Percentiles rank a stretch among this genome's conserved stretches.
Conservation (phyloP, 2,329 filamentous ascomycete genomes). For the Endothia cerciana region DNA sequence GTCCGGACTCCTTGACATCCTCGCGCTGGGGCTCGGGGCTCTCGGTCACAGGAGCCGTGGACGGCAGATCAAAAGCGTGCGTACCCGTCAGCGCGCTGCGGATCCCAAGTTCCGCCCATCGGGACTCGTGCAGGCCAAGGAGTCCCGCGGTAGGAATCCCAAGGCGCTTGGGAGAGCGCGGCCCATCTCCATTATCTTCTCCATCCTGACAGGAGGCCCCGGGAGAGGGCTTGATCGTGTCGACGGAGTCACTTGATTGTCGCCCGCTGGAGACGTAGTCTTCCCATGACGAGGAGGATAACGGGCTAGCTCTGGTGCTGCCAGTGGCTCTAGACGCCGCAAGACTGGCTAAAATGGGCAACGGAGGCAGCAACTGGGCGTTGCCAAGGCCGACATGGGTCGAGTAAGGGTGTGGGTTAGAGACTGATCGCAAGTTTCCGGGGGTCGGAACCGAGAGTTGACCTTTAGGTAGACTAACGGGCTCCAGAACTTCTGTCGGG, state of each 20-base stretch:
- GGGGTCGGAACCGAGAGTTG: slow-evolving; percentile 2
- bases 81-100: slow-evolving; percentile 37
- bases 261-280: slow-evolving; percentile 26
- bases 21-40: background rate
- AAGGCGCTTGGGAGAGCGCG: slow-evolving; percentile 26
- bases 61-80: slow-evolving; percentile 30
- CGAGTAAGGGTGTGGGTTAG: background rate
- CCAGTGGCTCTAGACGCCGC: background rate
- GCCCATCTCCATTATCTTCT: slow-evolving; percentile 5
- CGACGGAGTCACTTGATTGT: slow-evolving; percentile 26
- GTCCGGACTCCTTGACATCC: background rate
- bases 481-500: background rate
- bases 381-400: background rate
- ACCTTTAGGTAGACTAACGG: background rate
- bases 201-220: background rate
- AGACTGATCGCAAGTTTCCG: background rate
- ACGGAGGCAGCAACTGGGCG: slow-evolving; percentile 11
- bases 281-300: slow-evolving; percentile 31
- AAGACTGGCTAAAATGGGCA: slow-evolving; percentile 10
- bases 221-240: slow-evolving; percentile 16
- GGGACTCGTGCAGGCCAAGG: slow-evolving; percentile 37
- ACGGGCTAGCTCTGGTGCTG: slow-evolving; percentile 15
- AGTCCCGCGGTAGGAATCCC: slow-evolving; percentile 37
- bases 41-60: background rate
- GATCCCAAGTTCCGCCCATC: slow-evolving; percentile 35